phyloP scores from a whole-genome alignment of 192 early-diverging fungal species.

The Mortierella claussenii region DNA sequence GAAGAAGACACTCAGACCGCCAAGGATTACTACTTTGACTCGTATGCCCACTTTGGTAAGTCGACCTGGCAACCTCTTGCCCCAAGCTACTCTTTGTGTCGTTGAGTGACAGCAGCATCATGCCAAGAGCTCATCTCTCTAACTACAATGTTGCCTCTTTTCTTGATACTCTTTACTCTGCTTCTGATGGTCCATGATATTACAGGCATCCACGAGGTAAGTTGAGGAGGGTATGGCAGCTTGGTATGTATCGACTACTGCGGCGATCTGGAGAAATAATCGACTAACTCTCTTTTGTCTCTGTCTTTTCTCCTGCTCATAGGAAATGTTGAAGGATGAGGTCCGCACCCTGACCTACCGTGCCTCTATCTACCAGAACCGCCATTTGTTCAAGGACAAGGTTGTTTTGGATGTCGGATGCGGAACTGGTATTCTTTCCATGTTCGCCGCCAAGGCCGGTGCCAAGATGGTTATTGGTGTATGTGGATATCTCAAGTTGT shows the following conservation, averaged over 20 bases:
- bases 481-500: conserved; percentile 9
- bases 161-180: no score
- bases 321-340: conserved; percentile 89
- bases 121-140: no score
- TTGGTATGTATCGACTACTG: no score
- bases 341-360: conserved; percentile 86
- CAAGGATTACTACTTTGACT: conserved; percentile 98
- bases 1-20: conserved; percentile 55
- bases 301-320: conserved; percentile 9
- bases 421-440: conserved; percentile 91
- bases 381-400: conserved; percentile 86
- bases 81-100: no score
- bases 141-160: no score
- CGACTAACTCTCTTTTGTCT: no score
- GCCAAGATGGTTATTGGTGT: conserved; percentile 70
- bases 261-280: no score
- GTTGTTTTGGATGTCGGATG: conserved; percentile 90
- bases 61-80: no score
- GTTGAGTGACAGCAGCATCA: no score
- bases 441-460: conserved; percentile 93
- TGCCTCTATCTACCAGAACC: conserved; percentile 86
- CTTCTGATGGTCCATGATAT: no score
- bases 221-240: no score
- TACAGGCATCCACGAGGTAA: conserved; percentile 86
- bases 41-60: conserved; percentile 97